Percentiles rank a stretch among this genome's conserved stretches.
phyloP scores from a whole-genome alignment of 2,329 filamentous ascomycete species.

The Penicillium sp. region DNA sequence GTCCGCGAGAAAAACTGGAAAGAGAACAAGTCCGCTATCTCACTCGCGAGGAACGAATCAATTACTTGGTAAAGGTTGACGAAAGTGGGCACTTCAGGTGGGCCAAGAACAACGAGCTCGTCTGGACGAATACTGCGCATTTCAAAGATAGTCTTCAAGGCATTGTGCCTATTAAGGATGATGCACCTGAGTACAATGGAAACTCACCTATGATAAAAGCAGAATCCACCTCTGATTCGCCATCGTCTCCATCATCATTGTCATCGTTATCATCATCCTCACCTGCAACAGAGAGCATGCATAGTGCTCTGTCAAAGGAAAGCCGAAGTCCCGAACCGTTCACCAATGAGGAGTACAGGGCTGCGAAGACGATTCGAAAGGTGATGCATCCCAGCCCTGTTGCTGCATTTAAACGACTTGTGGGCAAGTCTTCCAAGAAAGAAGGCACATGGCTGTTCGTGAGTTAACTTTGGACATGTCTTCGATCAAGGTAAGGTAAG shows the following conservation, averaged over 20 bases:
- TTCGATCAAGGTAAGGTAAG: background rate
- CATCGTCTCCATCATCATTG: background rate
- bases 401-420: conserved; percentile 71
- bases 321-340: conserved; percentile 52
- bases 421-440: conserved; percentile 68
- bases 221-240: background rate
- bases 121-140: conserved; percentile 66
- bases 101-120: conserved; percentile 74
- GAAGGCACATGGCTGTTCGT: conserved; percentile 93
- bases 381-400: conserved; percentile 65
- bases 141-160: conserved; percentile 78
- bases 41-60: conserved; percentile 72
- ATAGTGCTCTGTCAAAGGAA: conserved; percentile 10
- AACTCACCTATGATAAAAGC: conserved; percentile 25
- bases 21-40: conserved; percentile 79
- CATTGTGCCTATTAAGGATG: conserved; percentile 61
- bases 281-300: conserved; percentile 6
- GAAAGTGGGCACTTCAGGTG: conserved; percentile 72
- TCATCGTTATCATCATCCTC: conserved; percentile 26
- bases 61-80: conserved; percentile 77
- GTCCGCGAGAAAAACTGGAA: conserved; percentile 70
- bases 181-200: conserved; percentile 53
- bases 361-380: conserved; percentile 59
- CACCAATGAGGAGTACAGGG: conserved; percentile 59
- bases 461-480: conserved; percentile 14